phyloP scores from a whole-genome alignment of 1,284 basidiomycete genomes.

The Caloboletus firmus region DNA sequence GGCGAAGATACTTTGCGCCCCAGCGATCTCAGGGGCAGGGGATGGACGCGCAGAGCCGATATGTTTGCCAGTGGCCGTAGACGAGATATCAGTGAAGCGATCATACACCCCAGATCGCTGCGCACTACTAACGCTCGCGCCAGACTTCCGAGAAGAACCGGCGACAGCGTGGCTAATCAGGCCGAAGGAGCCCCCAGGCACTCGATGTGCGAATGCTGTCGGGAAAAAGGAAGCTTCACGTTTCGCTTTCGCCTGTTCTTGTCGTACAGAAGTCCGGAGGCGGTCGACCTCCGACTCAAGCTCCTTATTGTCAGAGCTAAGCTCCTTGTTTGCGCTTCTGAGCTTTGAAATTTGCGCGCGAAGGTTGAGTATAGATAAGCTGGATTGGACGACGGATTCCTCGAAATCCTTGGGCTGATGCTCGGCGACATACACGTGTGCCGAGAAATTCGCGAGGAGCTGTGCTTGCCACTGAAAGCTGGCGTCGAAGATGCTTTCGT shows the following conservation, averaged over 20 bases:
- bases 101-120: background rate
- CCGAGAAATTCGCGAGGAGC: constrained; percentile 58
- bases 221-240: background rate
- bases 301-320: constrained; percentile 36
- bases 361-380: constrained; percentile 44
- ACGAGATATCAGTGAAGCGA: background rate
- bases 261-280: constrained; percentile 28
- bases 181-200: constrained; percentile 3
- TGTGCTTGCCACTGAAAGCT: constrained; percentile 63
- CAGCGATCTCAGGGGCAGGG: background rate
- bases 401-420: constrained; percentile 18
- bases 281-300: constrained; percentile 35
- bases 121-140: background rate
- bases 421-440: constrained; percentile 48
- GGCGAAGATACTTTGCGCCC: constrained; percentile 30
- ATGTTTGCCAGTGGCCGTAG: background rate
- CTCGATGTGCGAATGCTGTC: background rate
- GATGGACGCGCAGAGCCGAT: background rate
- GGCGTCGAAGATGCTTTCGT: constrained; percentile 43
- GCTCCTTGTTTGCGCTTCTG: constrained; percentile 33
- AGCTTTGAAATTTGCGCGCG: constrained; percentile 43
- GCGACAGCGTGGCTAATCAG: constrained; percentile 21
- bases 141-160: constrained; percentile 31
- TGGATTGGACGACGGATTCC: constrained; percentile 47
- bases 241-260: constrained; percentile 14